These are phyloP conservation scores for Trametes cubensis DNA, from an alignment of 768 basidiomycete species.

Conservation along the genomic window DNA sequence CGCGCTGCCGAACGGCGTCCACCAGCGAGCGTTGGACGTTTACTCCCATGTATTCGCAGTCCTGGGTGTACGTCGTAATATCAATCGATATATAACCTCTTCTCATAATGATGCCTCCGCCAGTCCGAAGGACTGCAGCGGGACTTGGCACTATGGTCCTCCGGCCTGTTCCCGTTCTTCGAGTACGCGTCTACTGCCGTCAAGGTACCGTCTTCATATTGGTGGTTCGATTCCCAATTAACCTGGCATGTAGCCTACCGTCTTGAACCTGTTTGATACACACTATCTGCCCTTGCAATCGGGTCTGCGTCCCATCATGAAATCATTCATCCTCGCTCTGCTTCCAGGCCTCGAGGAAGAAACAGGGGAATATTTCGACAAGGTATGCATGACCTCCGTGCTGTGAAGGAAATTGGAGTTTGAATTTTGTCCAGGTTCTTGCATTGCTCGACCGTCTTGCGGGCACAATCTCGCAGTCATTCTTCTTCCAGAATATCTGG, in stretches of 20 bases:
- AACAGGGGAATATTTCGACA: constrained; percentile 96
- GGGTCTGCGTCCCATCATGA: constrained; percentile 85
- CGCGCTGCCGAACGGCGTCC: constrained; percentile 95
- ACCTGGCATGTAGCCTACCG: constrained; percentile 58
- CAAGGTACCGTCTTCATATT: constrained; percentile 53
- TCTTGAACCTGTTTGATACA: constrained; percentile 90
- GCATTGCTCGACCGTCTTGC: constrained; percentile 80
- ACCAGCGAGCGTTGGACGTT: constrained; percentile 94
- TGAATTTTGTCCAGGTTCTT: constrained; percentile 57
- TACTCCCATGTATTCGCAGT: constrained; percentile 89
- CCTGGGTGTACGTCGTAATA: constrained; percentile 69
- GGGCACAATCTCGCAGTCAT: constrained; percentile 79
- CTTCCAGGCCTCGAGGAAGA: constrained; percentile 97
- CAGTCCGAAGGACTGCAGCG: constrained; percentile 85
- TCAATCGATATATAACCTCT: background rate
- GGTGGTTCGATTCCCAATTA: background rate
- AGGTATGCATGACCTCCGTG: constrained; percentile 43
- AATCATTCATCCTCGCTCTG: constrained; percentile 90
- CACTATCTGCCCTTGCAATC: constrained; percentile 87
- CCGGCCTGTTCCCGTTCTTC: constrained; percentile 97
- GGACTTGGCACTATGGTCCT: constrained; percentile 92
- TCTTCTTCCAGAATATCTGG: constrained; percentile 97
- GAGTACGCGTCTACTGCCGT: constrained; percentile 99
- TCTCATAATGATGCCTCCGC: background rate
- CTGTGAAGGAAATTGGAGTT: background rate